Conservation (phyloP, 2,329 filamentous ascomycete species). For the Xylariaceae sp. region DNA sequence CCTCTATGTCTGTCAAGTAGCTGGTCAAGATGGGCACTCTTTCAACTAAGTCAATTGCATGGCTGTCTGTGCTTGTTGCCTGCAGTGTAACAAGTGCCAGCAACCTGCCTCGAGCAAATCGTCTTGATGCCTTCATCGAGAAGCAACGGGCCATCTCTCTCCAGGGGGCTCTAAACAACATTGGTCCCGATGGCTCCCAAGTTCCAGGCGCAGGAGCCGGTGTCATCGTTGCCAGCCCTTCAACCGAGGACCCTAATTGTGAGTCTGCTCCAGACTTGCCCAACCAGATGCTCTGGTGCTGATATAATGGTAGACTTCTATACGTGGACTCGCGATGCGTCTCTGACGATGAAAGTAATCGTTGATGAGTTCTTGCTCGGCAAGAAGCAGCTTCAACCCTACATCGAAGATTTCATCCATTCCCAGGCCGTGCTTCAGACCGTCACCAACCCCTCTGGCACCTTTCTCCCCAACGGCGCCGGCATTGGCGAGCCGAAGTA, state of each 20-base stretch:
- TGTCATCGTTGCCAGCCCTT: conserved; percentile 62
- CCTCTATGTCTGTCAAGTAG: conserved; percentile 1
- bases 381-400: conserved; percentile 50
- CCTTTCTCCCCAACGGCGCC: conserved; percentile 49
- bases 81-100: conserved; percentile 21
- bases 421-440: conserved; percentile 59
- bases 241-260: conserved; percentile 61
- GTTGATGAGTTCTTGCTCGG: conserved; percentile 59
- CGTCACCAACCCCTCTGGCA: conserved; percentile 60
- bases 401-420: conserved; percentile 60
- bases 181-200: conserved; percentile 57
- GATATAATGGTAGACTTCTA: conserved; percentile 55
- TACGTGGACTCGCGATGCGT: conserved; percentile 64
- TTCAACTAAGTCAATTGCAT: conserved; percentile 19
- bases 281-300: background rate
- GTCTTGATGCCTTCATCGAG: conserved; percentile 46
- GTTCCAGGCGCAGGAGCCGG: conserved; percentile 56
- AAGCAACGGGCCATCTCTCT: conserved; percentile 55
- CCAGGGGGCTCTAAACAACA: conserved; percentile 61
- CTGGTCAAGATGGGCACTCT: conserved; percentile 23
- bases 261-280: conserved; percentile 31
- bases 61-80: conserved; percentile 23
- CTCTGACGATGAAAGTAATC: conserved; percentile 58
- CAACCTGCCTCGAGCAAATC: background rate
- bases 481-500: conserved; percentile 65